phyloP scores from a whole-genome alignment of 2,329 filamentous ascomycete genomes.

The Cytospora chrysosperma region DNA sequence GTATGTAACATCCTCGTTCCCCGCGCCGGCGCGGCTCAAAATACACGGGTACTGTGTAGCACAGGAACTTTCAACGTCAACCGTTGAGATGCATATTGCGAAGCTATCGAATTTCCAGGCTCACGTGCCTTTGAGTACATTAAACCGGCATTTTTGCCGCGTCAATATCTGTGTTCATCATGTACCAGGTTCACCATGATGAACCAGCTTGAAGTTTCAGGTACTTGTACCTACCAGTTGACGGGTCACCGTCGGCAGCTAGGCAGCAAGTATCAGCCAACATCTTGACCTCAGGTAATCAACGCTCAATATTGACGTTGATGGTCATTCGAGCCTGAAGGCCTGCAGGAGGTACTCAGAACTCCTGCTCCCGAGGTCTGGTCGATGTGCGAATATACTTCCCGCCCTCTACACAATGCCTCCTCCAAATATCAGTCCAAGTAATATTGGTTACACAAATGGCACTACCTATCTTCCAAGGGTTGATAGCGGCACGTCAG shows the following conservation, averaged over 20 bases:
- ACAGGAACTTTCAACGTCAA: background rate
- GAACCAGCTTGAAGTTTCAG: no score
- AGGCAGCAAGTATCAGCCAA: background rate
- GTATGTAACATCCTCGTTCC: background rate
- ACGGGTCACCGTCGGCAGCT: background rate
- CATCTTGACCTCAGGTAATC: background rate
- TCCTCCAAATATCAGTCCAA: background rate
- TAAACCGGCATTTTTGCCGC: background rate
- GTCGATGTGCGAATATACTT: no score
- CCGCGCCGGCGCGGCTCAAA: background rate
- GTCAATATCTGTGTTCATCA: no score
- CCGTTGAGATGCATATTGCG: background rate
- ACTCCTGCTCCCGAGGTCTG: background rate
- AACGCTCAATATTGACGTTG: background rate
- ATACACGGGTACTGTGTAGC: background rate
- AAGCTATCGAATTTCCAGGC: no score
- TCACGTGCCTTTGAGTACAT: no score
- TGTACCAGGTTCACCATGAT: no score
- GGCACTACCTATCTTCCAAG: background rate
- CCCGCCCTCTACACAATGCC: background rate
- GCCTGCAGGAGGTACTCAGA: background rate
- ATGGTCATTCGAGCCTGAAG: background rate
- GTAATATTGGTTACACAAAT: background rate
- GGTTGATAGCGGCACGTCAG: background rate
- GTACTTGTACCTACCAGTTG: background rate